Percentiles rank a stretch among this genome's conserved stretches.
These are phyloP conservation scores for Warburgia ugandensis DNA, from an alignment of 164 flowering plant species.

Conservation along the genomic window DNA sequence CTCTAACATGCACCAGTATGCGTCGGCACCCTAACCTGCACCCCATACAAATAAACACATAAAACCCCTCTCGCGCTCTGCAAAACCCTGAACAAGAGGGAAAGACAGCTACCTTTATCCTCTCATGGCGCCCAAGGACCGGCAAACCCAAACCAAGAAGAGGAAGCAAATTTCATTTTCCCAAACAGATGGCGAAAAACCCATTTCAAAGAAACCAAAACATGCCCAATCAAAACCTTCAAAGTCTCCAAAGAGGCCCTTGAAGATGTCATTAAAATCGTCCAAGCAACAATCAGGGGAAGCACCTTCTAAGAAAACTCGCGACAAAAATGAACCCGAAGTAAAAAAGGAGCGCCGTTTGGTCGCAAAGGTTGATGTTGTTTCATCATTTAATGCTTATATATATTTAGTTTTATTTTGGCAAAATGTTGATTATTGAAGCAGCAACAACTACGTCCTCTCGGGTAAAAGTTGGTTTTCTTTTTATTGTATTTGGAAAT, in stretches of 20 bases:
- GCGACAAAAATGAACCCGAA: constrained; percentile 20
- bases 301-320: constrained; percentile 16
- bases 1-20: too few relatives aligned
- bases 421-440: neutral
- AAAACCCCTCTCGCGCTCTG: too few relatives aligned
- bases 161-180: constrained; percentile 27
- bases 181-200: constrained; percentile 3
- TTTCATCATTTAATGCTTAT: neutral
- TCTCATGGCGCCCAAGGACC: too few relatives aligned
- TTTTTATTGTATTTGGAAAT: neutral
- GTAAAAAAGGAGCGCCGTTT: constrained; percentile 44
- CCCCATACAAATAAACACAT: too few relatives aligned
- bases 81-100: too few relatives aligned
- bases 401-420: neutral
- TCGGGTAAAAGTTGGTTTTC: neutral
- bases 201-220: constrained; percentile 32
- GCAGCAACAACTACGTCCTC: neutral
- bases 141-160: constrained; percentile 26
- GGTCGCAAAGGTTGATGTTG: constrained; percentile 47
- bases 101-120: too few relatives aligned
- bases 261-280: constrained; percentile 23
- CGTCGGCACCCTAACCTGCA: too few relatives aligned
- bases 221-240: constrained; percentile 15
- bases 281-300: constrained; percentile 16
- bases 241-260: constrained; percentile 8